Conservation (phyloP, 352 stramenopile species). For the Globisporangium recalcitrans region DNA sequence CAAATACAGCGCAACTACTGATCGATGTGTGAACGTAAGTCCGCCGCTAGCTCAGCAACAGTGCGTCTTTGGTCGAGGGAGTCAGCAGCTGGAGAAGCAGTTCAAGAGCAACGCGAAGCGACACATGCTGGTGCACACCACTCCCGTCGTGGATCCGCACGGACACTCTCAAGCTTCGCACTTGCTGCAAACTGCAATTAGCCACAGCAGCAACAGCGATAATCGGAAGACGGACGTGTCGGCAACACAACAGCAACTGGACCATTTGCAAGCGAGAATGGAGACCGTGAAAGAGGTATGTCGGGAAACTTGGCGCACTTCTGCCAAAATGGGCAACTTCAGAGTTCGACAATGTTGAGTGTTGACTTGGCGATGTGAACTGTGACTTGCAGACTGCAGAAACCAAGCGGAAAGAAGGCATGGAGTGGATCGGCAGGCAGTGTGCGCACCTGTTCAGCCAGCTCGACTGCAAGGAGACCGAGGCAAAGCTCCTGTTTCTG, state of each 20-base stretch:
- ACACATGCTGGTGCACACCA: slow-evolving; percentile 31
- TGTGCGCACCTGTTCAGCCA: slow-evolving; percentile 60
- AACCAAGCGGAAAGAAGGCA: slow-evolving; percentile 32
- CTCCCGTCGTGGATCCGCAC: slow-evolving; percentile 19
- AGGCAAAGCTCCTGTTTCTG: slow-evolving; percentile 32
- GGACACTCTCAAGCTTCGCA: background rate
- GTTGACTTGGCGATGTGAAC: background rate
- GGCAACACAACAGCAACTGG: slow-evolving; percentile 23
- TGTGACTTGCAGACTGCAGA: slow-evolving; percentile 26
- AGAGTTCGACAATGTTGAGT: background rate
- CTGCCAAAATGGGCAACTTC: too few species aligned
- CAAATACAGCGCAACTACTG: background rate
- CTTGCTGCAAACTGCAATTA: background rate
- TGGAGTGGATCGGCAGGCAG: slow-evolving; percentile 52
- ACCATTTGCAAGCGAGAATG: slow-evolving; percentile 20
- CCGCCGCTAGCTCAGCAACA: background rate
- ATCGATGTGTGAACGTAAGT: background rate
- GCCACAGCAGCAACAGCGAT: slow-evolving; percentile 17
- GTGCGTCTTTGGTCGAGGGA: background rate
- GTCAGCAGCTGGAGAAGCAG: slow-evolving; percentile 18
- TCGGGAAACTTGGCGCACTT: too few species aligned
- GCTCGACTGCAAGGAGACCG: slow-evolving; percentile 50
- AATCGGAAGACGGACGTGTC: slow-evolving; percentile 9
- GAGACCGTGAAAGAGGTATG: slow-evolving; percentile 27
- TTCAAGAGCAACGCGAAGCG: slow-evolving; percentile 33